These are phyloP conservation scores for Spathaspora hagerdaliae DNA, from an alignment of 805 yeast genomes.

Conservation along the genomic window DNA sequence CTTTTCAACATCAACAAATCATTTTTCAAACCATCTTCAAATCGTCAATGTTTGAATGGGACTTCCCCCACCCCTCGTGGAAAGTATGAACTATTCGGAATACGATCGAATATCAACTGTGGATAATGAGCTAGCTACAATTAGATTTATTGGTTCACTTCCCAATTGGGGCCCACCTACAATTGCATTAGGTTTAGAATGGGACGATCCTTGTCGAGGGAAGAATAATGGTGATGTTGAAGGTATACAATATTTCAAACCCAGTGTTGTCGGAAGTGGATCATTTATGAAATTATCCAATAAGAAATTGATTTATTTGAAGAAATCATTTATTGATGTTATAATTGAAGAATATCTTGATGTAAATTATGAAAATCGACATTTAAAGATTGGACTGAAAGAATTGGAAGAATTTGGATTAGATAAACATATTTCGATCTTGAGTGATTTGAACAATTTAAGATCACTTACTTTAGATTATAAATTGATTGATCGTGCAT, in stretches of 20 bases:
- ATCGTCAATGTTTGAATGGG: too few relatives aligned
- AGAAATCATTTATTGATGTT: constrained; percentile 43
- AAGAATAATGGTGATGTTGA: constrained; percentile 63
- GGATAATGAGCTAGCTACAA: constrained; percentile 55
- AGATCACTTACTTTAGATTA: constrained; percentile 48
- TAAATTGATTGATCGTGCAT: constrained; percentile 26
- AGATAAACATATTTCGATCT: constrained; percentile 47
- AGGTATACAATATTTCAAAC: constrained; percentile 52
- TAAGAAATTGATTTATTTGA: constrained; percentile 21
- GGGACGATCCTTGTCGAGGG: constrained; percentile 74
- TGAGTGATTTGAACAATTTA: constrained; percentile 43
- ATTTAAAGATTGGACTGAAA: constrained; percentile 52
- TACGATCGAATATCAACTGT: constrained; percentile 23
- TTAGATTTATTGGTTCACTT: constrained; percentile 56
- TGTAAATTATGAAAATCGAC: constrained; percentile 20
- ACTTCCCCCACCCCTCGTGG: too few relatives aligned
- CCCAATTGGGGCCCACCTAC: constrained; percentile 56
- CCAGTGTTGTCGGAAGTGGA: constrained; percentile 16
- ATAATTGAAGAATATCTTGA: constrained; percentile 27
- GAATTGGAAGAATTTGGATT: constrained; percentile 63
- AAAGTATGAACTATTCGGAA: background rate
- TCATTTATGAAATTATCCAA: constrained; percentile 56
- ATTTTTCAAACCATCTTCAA: too few relatives aligned
- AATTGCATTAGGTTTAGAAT: constrained; percentile 72
- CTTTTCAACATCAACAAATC: too few relatives aligned